Conservation (phyloP, 2,329 filamentous ascomycete genomes). For the Talaromyces sp. region DNA sequence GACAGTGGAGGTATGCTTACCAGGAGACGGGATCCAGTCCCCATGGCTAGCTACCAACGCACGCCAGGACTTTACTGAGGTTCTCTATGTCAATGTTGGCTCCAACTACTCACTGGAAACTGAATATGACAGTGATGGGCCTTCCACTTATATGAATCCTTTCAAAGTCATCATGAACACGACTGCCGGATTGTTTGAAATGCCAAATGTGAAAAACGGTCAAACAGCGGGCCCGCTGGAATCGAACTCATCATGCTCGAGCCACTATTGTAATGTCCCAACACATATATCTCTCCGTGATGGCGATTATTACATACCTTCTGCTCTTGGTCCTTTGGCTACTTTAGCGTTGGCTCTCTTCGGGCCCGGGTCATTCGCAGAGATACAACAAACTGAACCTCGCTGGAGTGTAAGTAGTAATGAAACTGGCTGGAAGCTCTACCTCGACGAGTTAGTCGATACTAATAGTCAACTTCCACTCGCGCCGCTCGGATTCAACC, state of each 20-base stretch:
- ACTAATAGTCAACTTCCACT: background rate
- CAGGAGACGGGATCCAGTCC: slow-evolving; percentile 21
- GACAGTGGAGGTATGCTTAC: slow-evolving; percentile 29
- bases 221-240: slow-evolving; percentile 19
- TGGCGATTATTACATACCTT: background rate
- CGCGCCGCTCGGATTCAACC: background rate
- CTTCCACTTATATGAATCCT: background rate
- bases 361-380: slow-evolving; percentile 16
- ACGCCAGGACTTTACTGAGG: slow-evolving; percentile 31
- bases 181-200: slow-evolving; percentile 33
- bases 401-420: background rate
- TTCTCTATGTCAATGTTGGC: slow-evolving; percentile 28
- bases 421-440: slow-evolving; percentile 2
- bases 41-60: slow-evolving; percentile 27
- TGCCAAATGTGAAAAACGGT: slow-evolving; percentile 30
- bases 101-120: background rate
- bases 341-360: slow-evolving; percentile 18
- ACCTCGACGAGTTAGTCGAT: background rate
- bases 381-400: background rate
- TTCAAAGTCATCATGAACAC: slow-evolving; percentile 28
- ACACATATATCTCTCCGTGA: background rate
- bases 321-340: slow-evolving; percentile 16
- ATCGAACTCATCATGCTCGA: background rate
- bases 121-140: background rate
- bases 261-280: background rate